Base-by-base conservation (phyloP, 139 green algal species). In the Microglena sp. region DNA sequence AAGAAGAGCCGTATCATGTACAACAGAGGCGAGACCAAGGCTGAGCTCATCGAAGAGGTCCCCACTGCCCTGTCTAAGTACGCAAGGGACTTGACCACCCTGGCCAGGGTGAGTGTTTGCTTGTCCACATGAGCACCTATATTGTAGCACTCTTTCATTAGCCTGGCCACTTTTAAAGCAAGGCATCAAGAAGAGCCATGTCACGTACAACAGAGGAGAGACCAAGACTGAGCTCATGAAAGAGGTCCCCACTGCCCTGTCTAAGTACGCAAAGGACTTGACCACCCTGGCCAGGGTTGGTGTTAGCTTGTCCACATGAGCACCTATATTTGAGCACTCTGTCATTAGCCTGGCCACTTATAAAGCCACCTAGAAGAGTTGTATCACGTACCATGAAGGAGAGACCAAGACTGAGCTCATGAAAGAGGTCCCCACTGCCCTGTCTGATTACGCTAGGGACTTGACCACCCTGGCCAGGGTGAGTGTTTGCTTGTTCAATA, bases 391-490 rank as follows among this genome's bases (percentile, higher is more conserved):
- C 74, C 78, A 82, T 67, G 55, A 66, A n/a, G 56, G 56, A 5
- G 29, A 28, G 5, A 64, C 40, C 31, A 64, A 64, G 8, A 31
- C 73, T 67, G 73, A 79, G 46, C 53, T 79, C 8, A 54, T 66
- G 59, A 21, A 15, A 11, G 15, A 64, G 21, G 36, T 34, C 1
- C 67, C 61, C 24, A 75, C 58, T 26, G 85, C 86, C 0, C 80
- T 97, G 45, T 59, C 74, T n/a, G 85, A 85, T 77, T 98, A 97
- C 62, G 84, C 78, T 5, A 66, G 86, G 2, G 89, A 90, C 67
- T 62, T 94, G 2, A 86, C 80, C 1, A 33, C 57, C 45, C 50
- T 75, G 64, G 87, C 87, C 24, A 99, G 71, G 18, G 67, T 83
- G 43, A n/a, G n/a, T n/a, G n/a, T n/a, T n/a, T n/a, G n/a, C n/a